Percentiles rank a stretch among this genome's conserved stretches.
Evolutionary conservation across 371 early-diverging fungal genomes (phyloP).

Genomic region (Nematocida parisii): DNA sequence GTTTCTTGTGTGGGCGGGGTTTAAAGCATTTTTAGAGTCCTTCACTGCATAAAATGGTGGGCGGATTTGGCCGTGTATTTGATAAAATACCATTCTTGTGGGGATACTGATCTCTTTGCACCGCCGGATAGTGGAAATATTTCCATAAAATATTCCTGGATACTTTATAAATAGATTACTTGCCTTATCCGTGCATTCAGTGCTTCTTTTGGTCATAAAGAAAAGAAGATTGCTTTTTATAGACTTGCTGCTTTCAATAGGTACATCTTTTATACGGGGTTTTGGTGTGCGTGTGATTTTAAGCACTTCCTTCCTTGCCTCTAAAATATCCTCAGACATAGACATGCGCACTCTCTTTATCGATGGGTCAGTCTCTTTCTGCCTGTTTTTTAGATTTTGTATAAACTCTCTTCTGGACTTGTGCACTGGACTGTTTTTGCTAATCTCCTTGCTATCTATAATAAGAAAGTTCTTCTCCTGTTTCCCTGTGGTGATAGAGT

Average conservation of each 20-base stretch:
- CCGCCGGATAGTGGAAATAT: constrained; percentile 5
- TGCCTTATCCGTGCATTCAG: not conserved
- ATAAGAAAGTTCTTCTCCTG: constrained; percentile 8
- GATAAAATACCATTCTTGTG: constrained; percentile 44
- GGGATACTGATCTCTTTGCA: constrained; percentile 39
- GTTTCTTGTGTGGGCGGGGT: not conserved
- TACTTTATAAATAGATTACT: not conserved
- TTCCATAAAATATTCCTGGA: constrained; percentile 27
- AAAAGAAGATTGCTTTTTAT: constrained; percentile 14
- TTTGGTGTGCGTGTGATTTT: not conserved
- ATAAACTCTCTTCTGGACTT: constrained; percentile 1
- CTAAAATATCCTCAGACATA: constrained; percentile 31
- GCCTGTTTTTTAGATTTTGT: not conserved
- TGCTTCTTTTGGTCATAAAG: constrained; percentile 12
- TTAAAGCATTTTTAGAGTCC: not conserved
- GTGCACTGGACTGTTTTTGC: constrained; percentile 1
- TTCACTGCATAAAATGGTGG: constrained; percentile 33
- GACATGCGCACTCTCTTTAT: constrained; percentile 4
- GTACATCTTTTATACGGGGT: not conserved
- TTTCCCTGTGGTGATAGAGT: no score
- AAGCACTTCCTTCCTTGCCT: not conserved
- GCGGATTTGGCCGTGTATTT: constrained; percentile 45
- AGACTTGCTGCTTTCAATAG: not conserved
- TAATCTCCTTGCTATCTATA: constrained; percentile 11
- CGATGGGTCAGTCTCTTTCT: not conserved